phyloP scores from a whole-genome alignment of 176 grass and related monocot genomes.

The Rhynchospora pubera region DNA sequence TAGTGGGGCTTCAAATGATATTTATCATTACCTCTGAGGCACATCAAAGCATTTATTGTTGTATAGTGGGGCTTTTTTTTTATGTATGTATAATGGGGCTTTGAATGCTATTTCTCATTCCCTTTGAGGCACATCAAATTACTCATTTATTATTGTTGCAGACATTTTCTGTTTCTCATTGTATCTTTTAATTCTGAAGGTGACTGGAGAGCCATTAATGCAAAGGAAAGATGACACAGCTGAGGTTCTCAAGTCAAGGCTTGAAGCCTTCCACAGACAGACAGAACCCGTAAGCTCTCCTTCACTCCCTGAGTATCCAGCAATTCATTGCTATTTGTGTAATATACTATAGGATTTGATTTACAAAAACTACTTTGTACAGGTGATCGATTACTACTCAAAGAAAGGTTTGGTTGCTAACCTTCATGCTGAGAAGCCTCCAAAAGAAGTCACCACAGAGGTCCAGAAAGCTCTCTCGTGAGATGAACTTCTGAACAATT shows the following conservation, averaged over 20 bases:
- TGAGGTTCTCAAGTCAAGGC: constrained; percentile 86
- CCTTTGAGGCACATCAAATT: neutral
- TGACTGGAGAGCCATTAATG: constrained; percentile 86
- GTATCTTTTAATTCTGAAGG: constrained; percentile 34
- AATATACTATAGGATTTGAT: neutral
- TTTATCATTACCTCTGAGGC: neutral
- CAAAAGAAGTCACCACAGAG: constrained; percentile 60
- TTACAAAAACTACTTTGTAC: constrained; percentile 3
- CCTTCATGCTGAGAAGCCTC: constrained; percentile 72
- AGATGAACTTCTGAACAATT: neutral
- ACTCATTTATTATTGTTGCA: neutral
- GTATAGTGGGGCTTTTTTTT: neutral
- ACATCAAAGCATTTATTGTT: neutral
- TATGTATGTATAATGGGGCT: too few species aligned
- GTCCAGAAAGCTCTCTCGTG: constrained; percentile 72
- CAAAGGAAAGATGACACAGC: constrained; percentile 98
- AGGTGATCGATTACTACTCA: constrained; percentile 89
- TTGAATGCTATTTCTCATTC: neutral
- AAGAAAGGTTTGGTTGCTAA: constrained; percentile 69
- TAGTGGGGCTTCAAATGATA: neutral
- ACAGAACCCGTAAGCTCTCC: constrained; percentile 70
- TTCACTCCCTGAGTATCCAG: constrained; percentile 12
- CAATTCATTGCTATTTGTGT: neutral
- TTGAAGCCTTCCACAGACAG: constrained; percentile 93
- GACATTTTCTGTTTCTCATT: neutral